Base-by-base conservation (phyloP, 495 filamentous ascomycete genomes). In the Choiromyces venosus region DNA sequence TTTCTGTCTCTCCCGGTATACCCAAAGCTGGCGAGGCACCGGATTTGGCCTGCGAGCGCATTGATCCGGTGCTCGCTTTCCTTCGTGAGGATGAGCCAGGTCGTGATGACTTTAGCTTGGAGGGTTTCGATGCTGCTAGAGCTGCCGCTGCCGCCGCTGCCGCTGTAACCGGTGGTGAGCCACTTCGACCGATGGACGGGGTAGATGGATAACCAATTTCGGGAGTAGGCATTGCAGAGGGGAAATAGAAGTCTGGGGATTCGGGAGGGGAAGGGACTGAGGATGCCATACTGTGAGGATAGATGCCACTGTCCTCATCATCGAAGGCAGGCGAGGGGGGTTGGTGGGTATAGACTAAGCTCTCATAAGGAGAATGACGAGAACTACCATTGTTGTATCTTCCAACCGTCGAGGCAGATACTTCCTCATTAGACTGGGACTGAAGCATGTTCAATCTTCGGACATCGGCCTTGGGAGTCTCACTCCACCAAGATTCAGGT, bases 1-100 rank as follows among this genome's bases (percentile, higher is more conserved):
- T 88, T 14, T 81, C 83, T 37, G 84, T 84, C 5, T 73, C 71
- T 25, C 77, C 75, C 21, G 79, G 72, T 69, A 76, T 74, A 38
- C 68, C 70, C 7, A 74, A 69, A 37, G 67, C 71, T 33, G 74
- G 68, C 39, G 78, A 67, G 29, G 69, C 69, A 35, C 68, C 68
- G 68, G 40, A 80, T 75, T 33, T 81, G 67, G 73, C 68, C 65
- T 72, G 74, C 25, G 69, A 72, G n/a, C 78, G 78, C 71, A 80
- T 77, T n/a, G 78, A 80, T 40, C 74, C 72, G 14, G 70, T 77
- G 37, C 78, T 80, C 14, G 74, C 73, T 39, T 80, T 80, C 46
- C 79, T 70, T 36, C 78, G 78, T 12, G 71, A 70, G 9, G 77
- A 72, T 35, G 77, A 71, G 65, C 67, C 69, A 16, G 69, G 78